These are phyloP conservation scores for Thuja plicata DNA, from an alignment of 83 land plant genomes.

Conservation along the genomic window DNA sequence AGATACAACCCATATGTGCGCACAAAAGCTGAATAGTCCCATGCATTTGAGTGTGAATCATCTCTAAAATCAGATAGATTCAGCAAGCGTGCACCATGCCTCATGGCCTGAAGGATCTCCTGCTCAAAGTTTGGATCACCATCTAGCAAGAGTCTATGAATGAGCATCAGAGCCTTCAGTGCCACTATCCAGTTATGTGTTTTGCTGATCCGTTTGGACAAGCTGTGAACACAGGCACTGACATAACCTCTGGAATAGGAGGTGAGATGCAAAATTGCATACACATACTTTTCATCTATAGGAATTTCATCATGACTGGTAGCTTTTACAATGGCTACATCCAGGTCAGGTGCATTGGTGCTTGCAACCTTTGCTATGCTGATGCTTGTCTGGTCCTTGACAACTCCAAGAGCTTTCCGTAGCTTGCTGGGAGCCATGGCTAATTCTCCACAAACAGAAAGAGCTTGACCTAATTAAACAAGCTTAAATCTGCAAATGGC, in stretches of 20 bases:
- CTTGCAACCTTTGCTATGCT: conserved; percentile 83
- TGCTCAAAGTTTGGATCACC: conserved; percentile 77
- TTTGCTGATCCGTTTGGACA: conserved; percentile 71
- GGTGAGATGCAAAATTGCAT: conserved; percentile 61
- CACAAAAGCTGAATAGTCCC: conserved; percentile 89
- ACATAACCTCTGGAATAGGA: conserved; percentile 74
- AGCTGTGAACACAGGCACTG: conserved; percentile 55
- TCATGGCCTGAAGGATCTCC: conserved; percentile 62
- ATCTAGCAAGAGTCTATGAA: conserved; percentile 70
- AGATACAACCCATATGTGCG: conserved; percentile 76
- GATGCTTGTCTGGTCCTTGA: conserved; percentile 95
- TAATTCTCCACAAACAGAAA: not conserved
- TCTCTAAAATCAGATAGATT: conserved; percentile 76
- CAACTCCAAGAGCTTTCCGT: conserved; percentile 83
- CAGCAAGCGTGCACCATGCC: conserved; percentile 63
- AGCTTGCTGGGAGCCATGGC: conserved; percentile 54
- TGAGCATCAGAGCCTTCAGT: conserved; percentile 73
- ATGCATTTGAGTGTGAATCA: conserved; percentile 78
- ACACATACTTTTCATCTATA: conserved; percentile 70
- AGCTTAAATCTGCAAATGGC: not conserved
- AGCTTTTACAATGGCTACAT: conserved; percentile 87
- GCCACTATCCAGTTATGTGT: conserved; percentile 93
- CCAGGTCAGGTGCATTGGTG: conserved; percentile 80
- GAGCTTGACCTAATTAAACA: not conserved
- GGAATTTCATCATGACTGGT: conserved; percentile 90